phyloP scores from a whole-genome alignment of 192 early-diverging fungal species.

The Gigaspora rosea region DNA sequence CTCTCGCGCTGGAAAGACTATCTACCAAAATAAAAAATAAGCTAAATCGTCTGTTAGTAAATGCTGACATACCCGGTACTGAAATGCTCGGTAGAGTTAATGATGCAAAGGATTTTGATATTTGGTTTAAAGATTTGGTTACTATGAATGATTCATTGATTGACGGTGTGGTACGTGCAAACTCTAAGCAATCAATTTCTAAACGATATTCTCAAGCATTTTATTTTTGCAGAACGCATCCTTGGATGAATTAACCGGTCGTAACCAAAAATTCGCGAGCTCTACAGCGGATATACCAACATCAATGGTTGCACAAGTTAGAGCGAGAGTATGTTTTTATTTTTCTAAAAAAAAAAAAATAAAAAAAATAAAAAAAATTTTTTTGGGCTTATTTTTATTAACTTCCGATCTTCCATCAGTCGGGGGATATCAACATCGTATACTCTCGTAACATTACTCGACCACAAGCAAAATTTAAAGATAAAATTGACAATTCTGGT shows the following conservation, averaged over 20 bases:
- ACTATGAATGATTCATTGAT: neutral
- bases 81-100: neutral
- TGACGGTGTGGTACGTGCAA: neutral
- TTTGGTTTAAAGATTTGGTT: constrained; percentile 10
- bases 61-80: neutral
- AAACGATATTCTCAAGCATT: neutral
- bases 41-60: neutral
- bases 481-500: constrained; percentile 83
- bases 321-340: constrained; percentile 5
- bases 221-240: constrained; percentile 50
- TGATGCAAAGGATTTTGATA: constrained; percentile 1
- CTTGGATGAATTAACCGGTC: constrained; percentile 69
- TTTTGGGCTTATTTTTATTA: neutral
- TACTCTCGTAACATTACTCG: constrained; percentile 74
- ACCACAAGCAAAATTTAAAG: constrained; percentile 88
- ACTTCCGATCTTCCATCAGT: neutral
- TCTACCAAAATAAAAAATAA: neutral
- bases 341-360: neutral
- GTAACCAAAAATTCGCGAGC: constrained; percentile 39
- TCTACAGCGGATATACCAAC: constrained; percentile 45
- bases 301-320: constrained; percentile 50
- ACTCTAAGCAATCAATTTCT: neutral
- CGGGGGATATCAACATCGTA: constrained; percentile 45
- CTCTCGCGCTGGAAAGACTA: neutral
- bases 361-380: neutral